Conservation (phyloP, 352 stramenopile genomes). For the Globisporangium carolinianum region DNA sequence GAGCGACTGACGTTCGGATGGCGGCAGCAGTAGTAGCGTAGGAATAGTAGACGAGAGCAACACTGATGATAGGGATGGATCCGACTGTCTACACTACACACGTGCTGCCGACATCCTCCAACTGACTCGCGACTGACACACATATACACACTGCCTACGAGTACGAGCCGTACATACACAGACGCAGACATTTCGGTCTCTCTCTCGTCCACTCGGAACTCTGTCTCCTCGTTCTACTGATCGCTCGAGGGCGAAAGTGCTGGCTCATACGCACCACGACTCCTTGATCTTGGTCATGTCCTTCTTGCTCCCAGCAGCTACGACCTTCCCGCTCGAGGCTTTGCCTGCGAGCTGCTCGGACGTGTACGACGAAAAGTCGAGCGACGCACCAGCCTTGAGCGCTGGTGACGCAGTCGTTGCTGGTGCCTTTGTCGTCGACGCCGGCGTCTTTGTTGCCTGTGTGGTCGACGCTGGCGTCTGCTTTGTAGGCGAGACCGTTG, state of each 20-base stretch:
- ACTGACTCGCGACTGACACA: too few species aligned
- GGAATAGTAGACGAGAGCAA: not conserved
- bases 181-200: not conserved
- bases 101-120: too few species aligned
- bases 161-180: too few species aligned
- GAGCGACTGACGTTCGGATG: not conserved
- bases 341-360: conserved; percentile 7
- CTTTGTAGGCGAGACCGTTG: conserved; percentile 5
- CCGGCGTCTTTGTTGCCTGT: not conserved
- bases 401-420: conserved; percentile 1
- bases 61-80: not conserved
- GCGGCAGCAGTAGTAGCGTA: too few species aligned
- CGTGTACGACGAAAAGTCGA: conserved; percentile 11
- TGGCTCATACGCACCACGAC: conserved; percentile 2
- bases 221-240: too few species aligned
- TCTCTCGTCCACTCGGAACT: not conserved
- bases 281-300: conserved; percentile 2
- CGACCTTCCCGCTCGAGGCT: not conserved
- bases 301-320: not conserved
- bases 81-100: too few species aligned
- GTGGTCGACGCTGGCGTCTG: conserved; percentile 6
- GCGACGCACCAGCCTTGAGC: not conserved
- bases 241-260: too few species aligned
- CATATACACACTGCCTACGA: too few species aligned
- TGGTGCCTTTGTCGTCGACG: conserved; percentile 2